Conservation (phyloP, 2,329 filamentous ascomycete genomes). For the Hansfordia pulvinata region DNA sequence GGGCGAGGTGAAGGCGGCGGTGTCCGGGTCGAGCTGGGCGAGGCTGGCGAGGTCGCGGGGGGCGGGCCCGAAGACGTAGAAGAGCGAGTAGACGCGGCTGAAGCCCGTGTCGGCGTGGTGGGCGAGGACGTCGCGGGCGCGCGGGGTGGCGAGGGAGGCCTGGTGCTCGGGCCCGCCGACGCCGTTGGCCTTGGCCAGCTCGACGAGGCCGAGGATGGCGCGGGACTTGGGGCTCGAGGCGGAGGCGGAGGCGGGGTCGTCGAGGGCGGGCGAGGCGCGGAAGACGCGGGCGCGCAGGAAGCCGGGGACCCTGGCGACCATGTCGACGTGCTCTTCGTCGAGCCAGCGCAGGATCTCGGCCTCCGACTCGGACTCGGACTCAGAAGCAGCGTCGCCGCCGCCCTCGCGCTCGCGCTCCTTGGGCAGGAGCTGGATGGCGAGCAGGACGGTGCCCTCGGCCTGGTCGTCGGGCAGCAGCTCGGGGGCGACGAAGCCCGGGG, state of each 20-base stretch:
- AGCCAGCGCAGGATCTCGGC: conserved; percentile 54
- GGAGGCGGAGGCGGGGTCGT: conserved; percentile 34
- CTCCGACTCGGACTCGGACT: too few species aligned
- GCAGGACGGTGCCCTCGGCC: conserved; percentile 43
- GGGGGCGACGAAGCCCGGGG: conserved; percentile 41
- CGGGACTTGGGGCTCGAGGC: too few species aligned
- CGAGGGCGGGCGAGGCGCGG: conserved; percentile 50
- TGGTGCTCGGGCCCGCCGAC: conserved; percentile 50
- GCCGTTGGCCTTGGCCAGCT: conserved; percentile 55
- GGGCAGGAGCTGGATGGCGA: conserved; percentile 46
- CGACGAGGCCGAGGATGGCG: conserved; percentile 59
- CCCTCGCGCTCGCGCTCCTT: too few species aligned
- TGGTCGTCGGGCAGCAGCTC: conserved; percentile 47
- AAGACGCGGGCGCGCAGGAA: conserved; percentile 66
- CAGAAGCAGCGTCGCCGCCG: conserved; percentile 32
- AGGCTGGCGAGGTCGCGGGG: conserved; percentile 54
- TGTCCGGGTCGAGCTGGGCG: conserved; percentile 28
- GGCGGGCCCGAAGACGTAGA: conserved; percentile 68
- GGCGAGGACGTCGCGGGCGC: conserved; percentile 43
- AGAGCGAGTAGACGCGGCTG: conserved; percentile 53
- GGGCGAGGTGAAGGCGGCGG: conserved; percentile 35
- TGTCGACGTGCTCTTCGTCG: conserved; percentile 56
- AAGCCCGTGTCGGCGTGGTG: conserved; percentile 43
- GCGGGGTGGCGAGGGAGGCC: conserved; percentile 47
- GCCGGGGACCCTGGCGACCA: conserved; percentile 62